phyloP scores from a whole-genome alignment of 2,329 filamentous ascomycete genomes.

The Pseudogymnoascus pannorum region DNA sequence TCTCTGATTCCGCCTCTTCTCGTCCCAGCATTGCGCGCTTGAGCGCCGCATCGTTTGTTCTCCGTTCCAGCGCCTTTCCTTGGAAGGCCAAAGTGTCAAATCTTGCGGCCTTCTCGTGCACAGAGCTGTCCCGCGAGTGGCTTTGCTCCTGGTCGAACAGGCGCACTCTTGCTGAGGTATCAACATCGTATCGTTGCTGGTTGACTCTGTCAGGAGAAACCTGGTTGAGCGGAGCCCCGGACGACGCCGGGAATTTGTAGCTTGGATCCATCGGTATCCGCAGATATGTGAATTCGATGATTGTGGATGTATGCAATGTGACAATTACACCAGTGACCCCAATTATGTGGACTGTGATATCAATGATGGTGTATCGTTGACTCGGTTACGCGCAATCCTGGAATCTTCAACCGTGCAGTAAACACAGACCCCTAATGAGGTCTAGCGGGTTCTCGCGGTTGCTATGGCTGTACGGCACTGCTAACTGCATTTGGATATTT shows the following conservation, averaged over 20 bases:
- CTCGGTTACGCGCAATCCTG: not conserved
- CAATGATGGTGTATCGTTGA: not conserved
- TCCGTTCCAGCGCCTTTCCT: conserved; percentile 52
- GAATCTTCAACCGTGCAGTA: not conserved
- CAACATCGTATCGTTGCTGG: conserved; percentile 31
- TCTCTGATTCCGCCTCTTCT: conserved; percentile 65
- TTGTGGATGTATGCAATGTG: not conserved
- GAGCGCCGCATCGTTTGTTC: conserved; percentile 57
- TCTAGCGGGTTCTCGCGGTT: not conserved
- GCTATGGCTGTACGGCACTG: not conserved
- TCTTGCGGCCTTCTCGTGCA: conserved; percentile 62
- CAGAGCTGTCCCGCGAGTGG: conserved; percentile 48
- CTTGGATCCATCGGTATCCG: conserved; percentile 34
- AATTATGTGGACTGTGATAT: conserved; percentile 2
- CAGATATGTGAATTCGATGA: not conserved
- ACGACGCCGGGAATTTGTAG: conserved; percentile 46
- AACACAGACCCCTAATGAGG: not conserved
- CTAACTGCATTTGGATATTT: not conserved
- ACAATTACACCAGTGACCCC: not conserved
- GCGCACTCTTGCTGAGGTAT: conserved; percentile 11
- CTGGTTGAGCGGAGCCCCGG: conserved; percentile 50
- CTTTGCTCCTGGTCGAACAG: conserved; percentile 11
- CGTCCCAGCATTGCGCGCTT: conserved; percentile 60
- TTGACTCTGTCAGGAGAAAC: conserved; percentile 60
- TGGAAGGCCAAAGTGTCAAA: conserved; percentile 60